phyloP scores from a whole-genome alignment of 192 early-diverging fungal genomes.

The Linnemannia hyalina region DNA sequence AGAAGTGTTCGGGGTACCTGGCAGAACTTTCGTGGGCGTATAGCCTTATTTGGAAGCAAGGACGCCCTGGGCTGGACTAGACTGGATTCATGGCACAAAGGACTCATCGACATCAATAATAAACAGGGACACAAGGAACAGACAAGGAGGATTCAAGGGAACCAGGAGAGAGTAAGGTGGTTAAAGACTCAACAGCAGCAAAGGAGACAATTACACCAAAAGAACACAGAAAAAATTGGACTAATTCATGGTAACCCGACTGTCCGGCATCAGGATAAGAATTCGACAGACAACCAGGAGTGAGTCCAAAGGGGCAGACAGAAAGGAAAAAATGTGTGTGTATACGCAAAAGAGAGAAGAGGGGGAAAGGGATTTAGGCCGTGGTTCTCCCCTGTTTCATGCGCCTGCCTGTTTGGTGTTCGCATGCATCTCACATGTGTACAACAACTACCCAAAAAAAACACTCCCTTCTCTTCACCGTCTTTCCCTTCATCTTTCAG shows the following conservation, averaged over 20 bases:
- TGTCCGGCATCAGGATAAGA: neutral
- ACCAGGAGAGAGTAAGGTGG: neutral
- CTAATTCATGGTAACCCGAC: neutral
- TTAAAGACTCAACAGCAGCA: neutral
- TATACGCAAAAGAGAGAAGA: neutral
- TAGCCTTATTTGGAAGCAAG: neutral
- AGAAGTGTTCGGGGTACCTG: neutral
- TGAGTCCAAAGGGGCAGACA: neutral
- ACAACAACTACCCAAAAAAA: neutral
- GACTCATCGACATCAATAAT: neutral
- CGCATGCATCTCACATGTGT: neutral
- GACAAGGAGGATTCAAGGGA: neutral
- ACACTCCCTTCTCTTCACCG: neutral
- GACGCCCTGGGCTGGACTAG: neutral
- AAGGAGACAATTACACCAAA: neutral
- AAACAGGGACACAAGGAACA: neutral
- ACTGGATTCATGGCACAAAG: neutral
- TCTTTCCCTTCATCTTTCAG: neutral
- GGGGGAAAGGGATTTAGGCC: neutral
- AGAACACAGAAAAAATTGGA: neutral
- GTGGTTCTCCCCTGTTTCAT: neutral
- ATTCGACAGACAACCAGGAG: neutral
- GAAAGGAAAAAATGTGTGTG: too few relatives aligned
- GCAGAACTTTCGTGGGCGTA: neutral
- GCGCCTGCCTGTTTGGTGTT: neutral